Evolutionary conservation across 2,329 filamentous ascomycete species (phyloP).

Genomic region (Mycosphaerella sp.): DNA sequence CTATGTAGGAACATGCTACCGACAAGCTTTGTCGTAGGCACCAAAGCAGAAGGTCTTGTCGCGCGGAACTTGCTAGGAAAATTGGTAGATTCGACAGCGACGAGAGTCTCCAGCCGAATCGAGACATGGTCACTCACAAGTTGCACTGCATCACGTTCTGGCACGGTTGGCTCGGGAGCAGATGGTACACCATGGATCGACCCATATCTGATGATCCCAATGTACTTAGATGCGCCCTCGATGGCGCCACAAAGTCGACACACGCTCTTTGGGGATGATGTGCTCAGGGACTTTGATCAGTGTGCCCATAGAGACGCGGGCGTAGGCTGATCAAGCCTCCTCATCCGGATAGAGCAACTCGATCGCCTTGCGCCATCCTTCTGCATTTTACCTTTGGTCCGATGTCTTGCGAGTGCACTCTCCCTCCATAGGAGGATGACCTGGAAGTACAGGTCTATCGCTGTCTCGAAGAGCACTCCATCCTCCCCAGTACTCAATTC

Average conservation of each 20-base stretch:
- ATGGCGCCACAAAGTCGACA: neutral
- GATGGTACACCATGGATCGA: too few species aligned
- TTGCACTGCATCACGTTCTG: neutral
- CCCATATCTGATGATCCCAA: too few species aligned
- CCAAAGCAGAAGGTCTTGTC: neutral
- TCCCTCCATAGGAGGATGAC: constrained; percentile 17
- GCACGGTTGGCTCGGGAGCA: too few species aligned
- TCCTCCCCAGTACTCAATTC: constrained; percentile 2
- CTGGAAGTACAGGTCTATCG: constrained; percentile 21
- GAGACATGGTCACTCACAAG: neutral
- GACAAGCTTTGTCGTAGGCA: neutral
- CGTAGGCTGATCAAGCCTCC: neutral
- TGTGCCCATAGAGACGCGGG: neutral
- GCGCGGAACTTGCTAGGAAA: neutral
- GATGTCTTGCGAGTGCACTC: neutral
- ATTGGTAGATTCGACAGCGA: neutral
- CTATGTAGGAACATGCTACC: neutral
- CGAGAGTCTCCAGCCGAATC: neutral
- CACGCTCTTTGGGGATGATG: neutral
- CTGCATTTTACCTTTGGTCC: constrained; percentile 7
- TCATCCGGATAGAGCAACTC: neutral
- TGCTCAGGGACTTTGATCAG: neutral
- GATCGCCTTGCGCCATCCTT: constrained; percentile 8
- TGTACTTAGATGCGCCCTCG: too few species aligned
- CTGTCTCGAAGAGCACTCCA: constrained; percentile 21